Conservation (phyloP, 345 rosid genomes). For the Theobroma cacao region DNA sequence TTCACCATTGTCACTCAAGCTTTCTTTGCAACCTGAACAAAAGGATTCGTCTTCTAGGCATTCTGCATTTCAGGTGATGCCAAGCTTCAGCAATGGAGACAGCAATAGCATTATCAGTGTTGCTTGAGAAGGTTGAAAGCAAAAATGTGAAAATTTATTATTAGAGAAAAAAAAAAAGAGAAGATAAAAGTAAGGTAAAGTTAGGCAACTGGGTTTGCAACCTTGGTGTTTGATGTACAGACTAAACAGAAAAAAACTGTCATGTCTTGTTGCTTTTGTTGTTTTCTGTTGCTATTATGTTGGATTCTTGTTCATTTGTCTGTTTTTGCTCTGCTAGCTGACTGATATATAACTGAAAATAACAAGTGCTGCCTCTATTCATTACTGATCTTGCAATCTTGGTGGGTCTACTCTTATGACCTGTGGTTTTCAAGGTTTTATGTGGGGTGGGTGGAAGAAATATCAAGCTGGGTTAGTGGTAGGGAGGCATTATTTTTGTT, state of each 20-base stretch:
- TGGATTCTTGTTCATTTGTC: constrained; percentile 22
- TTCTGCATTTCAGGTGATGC: constrained; percentile 46
- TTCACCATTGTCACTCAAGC: constrained; percentile 55
- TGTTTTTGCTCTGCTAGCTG: constrained; percentile 4
- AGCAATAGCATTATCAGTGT: constrained; percentile 64
- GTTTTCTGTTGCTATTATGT: constrained; percentile 1
- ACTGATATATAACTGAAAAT: constrained; percentile 25
- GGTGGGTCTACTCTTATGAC: not conserved
- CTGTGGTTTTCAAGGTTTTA: constrained; percentile 1
- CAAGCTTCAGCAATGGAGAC: constrained; percentile 58
- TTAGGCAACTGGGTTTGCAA: constrained; percentile 31
- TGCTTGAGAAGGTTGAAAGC: constrained; percentile 32
- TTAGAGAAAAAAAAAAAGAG: constrained; percentile 29
- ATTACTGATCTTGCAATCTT: not conserved
- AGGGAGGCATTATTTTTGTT: not conserved
- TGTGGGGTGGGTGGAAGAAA: not conserved
- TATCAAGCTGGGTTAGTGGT: constrained; percentile 4
- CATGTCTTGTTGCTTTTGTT: constrained; percentile 14
- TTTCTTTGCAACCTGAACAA: constrained; percentile 46
- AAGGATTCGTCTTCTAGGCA: constrained; percentile 44
- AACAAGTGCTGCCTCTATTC: constrained; percentile 10
- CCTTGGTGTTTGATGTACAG: constrained; percentile 48
- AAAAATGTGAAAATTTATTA: constrained; percentile 7
- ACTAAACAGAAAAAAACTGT: constrained; percentile 24
- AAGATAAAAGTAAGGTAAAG: constrained; percentile 15